phyloP scores from a whole-genome alignment of 805 yeast species.

The Saturnispora quitensis region DNA sequence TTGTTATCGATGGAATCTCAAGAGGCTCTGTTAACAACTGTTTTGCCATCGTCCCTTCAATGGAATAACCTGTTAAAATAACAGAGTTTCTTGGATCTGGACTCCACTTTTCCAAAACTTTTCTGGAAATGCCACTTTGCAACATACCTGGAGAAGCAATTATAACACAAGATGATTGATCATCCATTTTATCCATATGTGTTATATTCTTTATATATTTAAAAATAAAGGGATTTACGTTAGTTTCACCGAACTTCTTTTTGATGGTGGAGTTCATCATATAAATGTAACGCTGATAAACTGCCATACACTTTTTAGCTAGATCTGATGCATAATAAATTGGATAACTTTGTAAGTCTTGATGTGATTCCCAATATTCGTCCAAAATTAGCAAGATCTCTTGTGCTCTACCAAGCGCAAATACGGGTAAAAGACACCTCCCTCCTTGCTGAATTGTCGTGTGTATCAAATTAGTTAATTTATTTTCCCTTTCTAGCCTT shows the following conservation, averaged over 20 bases:
- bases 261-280: constrained; percentile 95
- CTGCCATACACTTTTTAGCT: constrained; percentile 95
- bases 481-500: constrained; percentile 70
- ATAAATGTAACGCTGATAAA: constrained; percentile 89
- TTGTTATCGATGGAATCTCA: constrained; percentile 75
- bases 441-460: constrained; percentile 83
- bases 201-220: constrained; percentile 74
- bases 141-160: constrained; percentile 98
- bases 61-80: constrained; percentile 91
- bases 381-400: constrained; percentile 83
- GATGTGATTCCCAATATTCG: constrained; percentile 86
- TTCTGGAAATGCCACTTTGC: constrained; percentile 91
- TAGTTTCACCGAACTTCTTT: constrained; percentile 62
- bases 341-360: constrained; percentile 72
- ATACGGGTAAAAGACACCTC: constrained; percentile 83
- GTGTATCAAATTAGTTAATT: constrained; percentile 75
- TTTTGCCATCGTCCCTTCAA: constrained; percentile 97
- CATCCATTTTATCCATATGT: constrained; percentile 77
- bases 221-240: constrained; percentile 84
- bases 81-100: constrained; percentile 90
- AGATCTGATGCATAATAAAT: constrained; percentile 87
- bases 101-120: constrained; percentile 89
- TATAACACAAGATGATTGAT: constrained; percentile 91
- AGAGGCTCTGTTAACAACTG: constrained; percentile 79
- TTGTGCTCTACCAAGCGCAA: constrained; percentile 95